Evolutionary conservation across 495 filamentous ascomycete genomes (phyloP).

Genomic region (Annulohypoxylon maeteangense): DNA sequence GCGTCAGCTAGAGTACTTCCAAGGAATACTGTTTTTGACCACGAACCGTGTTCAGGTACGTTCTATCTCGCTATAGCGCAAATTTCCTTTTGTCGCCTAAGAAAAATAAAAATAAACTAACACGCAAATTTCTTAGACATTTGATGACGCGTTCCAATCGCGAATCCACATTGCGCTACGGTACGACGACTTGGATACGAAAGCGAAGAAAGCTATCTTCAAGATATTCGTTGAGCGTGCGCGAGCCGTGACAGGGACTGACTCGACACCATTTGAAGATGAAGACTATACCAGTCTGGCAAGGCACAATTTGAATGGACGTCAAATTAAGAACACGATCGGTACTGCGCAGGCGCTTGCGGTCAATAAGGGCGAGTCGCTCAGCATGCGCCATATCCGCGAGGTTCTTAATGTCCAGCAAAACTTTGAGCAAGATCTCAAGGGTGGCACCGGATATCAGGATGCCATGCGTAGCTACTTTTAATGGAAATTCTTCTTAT

Average conservation of each 20-base stretch:
- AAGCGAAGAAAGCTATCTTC: conserved; percentile 86
- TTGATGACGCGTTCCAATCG: conserved; percentile 72
- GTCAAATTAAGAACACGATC: conserved; percentile 95
- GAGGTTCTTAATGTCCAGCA: conserved; percentile 83
- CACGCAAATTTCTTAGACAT: conserved; percentile 64
- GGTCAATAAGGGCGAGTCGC: conserved; percentile 73
- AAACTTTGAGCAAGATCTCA: conserved; percentile 82
- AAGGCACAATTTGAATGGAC: conserved; percentile 82
- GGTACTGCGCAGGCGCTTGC: conserved; percentile 87
- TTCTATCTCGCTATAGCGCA: conserved; percentile 35
- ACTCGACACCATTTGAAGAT: conserved; percentile 71
- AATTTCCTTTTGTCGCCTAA: conserved; percentile 78
- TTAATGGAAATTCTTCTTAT: conserved; percentile 44
- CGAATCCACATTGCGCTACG: conserved; percentile 75
- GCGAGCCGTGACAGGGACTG: conserved; percentile 69
- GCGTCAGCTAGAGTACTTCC: conserved; percentile 63
- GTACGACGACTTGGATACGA: conserved; percentile 78
- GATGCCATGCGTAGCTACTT: conserved; percentile 70
- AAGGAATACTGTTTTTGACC: conserved; percentile 71
- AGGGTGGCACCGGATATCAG: conserved; percentile 69
- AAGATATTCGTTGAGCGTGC: conserved; percentile 82
- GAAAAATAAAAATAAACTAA: conserved; percentile 66
- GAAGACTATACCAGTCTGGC: conserved; percentile 74
- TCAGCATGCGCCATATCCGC: conserved; percentile 85
- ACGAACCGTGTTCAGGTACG: conserved; percentile 73